A percentile compares a stretch with the other conserved stretches of the same genome.
phyloP scores from a whole-genome alignment of 352 stramenopile species.

The Phytophthora citrophthora region DNA sequence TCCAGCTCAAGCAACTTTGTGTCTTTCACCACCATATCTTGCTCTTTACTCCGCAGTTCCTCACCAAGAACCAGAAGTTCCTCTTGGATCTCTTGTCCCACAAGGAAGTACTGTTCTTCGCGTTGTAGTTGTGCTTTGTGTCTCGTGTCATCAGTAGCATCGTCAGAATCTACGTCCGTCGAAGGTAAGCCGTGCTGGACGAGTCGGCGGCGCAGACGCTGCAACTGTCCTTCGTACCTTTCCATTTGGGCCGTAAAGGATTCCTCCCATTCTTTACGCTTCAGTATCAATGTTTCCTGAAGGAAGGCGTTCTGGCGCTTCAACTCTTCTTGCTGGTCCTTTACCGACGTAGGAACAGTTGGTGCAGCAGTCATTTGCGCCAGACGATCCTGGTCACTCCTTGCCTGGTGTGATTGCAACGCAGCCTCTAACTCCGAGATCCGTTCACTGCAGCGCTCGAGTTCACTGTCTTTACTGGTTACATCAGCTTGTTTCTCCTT shows the following conservation, averaged over 20 bases:
- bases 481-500: conserved; percentile 74
- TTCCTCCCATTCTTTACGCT: conserved; percentile 72
- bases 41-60: conserved; percentile 59
- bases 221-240: conserved; percentile 57
- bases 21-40: conserved; percentile 61
- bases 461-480: conserved; percentile 48
- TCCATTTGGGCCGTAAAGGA: conserved; percentile 55
- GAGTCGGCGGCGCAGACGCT: conserved; percentile 54
- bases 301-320: conserved; percentile 65
- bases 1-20: conserved; percentile 70
- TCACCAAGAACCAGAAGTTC: conserved; percentile 49
- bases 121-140: conserved; percentile 30
- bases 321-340: conserved; percentile 46
- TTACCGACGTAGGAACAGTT: conserved; percentile 5
- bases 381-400: conserved; percentile 28
- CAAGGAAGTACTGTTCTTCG: conserved; percentile 62
- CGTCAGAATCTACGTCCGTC: conserved; percentile 13
- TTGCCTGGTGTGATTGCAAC: conserved; percentile 30
- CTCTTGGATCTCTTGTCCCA: conserved; percentile 49
- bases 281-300: conserved; percentile 63
- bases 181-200: conserved; percentile 36
- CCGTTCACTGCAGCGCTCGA: conserved; percentile 42
- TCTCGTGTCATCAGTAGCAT: conserved; percentile 11
- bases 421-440: conserved; percentile 45
- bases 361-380: conserved; percentile 4